Evolutionary conservation across 1,284 basidiomycete genomes (phyloP).

Genomic region (Fomitopsis betulina): DNA sequence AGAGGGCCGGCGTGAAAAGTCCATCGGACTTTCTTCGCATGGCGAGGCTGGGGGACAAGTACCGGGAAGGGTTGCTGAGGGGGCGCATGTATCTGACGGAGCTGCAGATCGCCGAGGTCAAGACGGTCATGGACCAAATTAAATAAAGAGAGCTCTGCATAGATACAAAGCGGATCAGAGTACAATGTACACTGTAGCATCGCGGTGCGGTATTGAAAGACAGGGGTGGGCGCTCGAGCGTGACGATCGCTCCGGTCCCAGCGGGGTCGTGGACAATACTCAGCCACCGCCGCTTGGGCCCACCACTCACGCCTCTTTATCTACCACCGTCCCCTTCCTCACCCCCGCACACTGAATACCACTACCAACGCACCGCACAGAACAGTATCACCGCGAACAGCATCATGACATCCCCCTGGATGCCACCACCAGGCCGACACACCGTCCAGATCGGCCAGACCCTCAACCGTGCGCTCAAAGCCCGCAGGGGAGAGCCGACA

Average conservation of each 20-base stretch:
- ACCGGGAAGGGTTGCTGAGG: not conserved
- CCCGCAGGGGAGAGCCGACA: constrained; percentile 44
- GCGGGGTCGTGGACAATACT: not conserved
- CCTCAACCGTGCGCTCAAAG: constrained; percentile 52
- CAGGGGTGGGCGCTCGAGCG: too few species aligned
- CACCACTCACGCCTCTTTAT: not conserved
- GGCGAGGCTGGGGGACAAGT: not conserved
- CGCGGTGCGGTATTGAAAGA: too few species aligned
- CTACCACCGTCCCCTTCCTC: not conserved
- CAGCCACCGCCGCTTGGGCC: not conserved
- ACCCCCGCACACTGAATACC: too few species aligned
- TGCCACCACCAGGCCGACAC: constrained; percentile 49
- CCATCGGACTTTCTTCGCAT: not conserved
- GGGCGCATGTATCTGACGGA: not conserved
- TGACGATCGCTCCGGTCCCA: not conserved
- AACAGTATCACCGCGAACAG: not conserved
- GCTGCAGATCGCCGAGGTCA: not conserved
- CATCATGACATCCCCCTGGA: constrained; percentile 35
- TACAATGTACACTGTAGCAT: too few species aligned
- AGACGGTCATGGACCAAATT: not conserved
- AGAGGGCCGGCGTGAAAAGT: not conserved
- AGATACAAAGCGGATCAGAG: not conserved
- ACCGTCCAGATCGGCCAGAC: constrained; percentile 54
- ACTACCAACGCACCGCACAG: not conserved
- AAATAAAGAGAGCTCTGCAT: not conserved